These are phyloP conservation scores for Leccinum sublutescens DNA, from an alignment of 768 basidiomycete species.

Conservation along the genomic window DNA sequence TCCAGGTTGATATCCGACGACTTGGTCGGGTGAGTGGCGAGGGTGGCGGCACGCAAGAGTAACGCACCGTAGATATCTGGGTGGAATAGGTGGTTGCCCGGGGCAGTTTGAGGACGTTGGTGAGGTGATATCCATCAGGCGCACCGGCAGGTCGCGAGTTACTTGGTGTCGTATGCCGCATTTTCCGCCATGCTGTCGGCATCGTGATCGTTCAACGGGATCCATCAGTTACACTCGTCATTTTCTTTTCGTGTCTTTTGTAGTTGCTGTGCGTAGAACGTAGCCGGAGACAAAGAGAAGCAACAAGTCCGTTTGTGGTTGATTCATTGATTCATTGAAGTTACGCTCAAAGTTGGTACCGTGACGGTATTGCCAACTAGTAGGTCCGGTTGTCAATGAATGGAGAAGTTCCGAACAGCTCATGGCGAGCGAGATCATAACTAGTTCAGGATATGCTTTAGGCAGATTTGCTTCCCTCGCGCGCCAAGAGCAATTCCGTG, in stretches of 20 bases:
- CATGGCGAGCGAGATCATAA: constrained; percentile 7
- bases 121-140: constrained; percentile 27
- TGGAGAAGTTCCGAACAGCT: not conserved
- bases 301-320: no score
- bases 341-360: no score
- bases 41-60: accelerated
- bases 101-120: constrained; percentile 51
- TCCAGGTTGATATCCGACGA: constrained; percentile 68
- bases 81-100: constrained; percentile 64
- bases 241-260: not conserved
- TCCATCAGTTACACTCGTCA: not conserved
- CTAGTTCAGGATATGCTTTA: not conserved
- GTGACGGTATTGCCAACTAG: no score
- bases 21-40: constrained; percentile 45
- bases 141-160: constrained; percentile 5
- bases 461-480: not conserved
- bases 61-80: constrained; percentile 53
- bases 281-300: not conserved
- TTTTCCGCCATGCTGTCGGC: constrained; percentile 8
- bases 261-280: constrained; percentile 8
- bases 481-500: not conserved
- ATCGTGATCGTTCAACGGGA: constrained; percentile 22
- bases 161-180: constrained; percentile 11
- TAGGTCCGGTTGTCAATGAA: not conserved
- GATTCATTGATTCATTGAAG: no score